Base-by-base conservation (phyloP, 805 yeast genomes). In the Teunomyces lycoperdinae region DNA sequence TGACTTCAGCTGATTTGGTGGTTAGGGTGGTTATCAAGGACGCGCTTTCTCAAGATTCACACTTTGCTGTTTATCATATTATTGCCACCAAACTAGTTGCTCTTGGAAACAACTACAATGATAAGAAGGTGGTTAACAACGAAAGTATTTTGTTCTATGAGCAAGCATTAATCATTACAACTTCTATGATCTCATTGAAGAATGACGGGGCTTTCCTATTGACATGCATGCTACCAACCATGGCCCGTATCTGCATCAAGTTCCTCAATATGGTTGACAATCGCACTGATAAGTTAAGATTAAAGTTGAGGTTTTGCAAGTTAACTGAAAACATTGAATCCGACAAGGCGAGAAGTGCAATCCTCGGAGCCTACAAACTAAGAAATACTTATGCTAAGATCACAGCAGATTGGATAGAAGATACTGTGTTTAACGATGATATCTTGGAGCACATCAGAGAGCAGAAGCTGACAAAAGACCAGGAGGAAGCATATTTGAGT, bases 11-110 rank as follows among this genome's bases (percentile, higher is more conserved):
- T 24, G 80, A 74, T 57, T 67, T 78, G 48, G 75, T 80, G 4
- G 74, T 83, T 0, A 73, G 95, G 51, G 94, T 88, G 40, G 80
- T 82, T 36, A 78, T 88, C 2, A 80, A 84, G 50, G 96, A 88
- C 53, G 81, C 88, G 2, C 63, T 89, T 39, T 80, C 86, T 10
- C 67, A 76, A 28, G 91, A 85, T 48, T 64, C 84, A 41, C 84
- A 86, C 66, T 80, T 89, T 9, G 70, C 72, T 24, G 75, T 82
- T 10, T 77, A 77, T 58, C 75, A 73, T 45, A 57, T 73, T 50
- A 68, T 84, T 16, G 71, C 83, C 43, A 62, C 67, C 5, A 76
- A 76, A 47, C 58, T 85, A 34, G 70, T 63, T 43, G 58, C 60
- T 2, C 61, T 69, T 17, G 69, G 78, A 3, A 64, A 62, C 2